Conservation (phyloP, 345 rosid species). For the Eucalyptus paniculata region DNA sequence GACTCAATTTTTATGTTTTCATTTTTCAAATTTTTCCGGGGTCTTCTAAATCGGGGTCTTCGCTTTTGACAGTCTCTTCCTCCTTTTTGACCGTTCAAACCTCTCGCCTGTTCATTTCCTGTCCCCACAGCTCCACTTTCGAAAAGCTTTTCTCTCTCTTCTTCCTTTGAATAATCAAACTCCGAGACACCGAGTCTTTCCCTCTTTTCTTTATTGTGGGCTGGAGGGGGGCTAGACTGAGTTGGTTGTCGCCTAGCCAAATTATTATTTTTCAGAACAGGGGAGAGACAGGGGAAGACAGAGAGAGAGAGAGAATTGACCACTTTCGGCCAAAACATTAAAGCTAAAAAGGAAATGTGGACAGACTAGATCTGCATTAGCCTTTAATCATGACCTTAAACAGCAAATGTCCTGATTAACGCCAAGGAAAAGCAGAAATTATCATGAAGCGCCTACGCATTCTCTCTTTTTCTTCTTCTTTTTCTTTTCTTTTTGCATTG, state of each 20-base stretch:
- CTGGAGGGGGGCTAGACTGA: background rate
- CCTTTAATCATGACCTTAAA: background rate
- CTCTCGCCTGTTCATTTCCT: background rate
- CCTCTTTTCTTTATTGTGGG: background rate
- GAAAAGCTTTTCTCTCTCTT: background rate
- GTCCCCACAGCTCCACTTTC: background rate
- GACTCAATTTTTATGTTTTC: background rate
- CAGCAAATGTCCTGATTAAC: background rate
- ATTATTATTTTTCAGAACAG: background rate
- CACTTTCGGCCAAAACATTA: background rate
- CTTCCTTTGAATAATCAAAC: background rate
- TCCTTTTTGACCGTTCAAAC: conserved; percentile 65
- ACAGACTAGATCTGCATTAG: background rate
- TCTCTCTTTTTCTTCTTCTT: background rate
- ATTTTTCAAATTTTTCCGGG: background rate
- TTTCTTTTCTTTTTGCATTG: background rate
- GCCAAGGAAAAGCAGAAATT: background rate
- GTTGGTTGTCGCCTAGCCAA: background rate
- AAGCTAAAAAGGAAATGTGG: background rate
- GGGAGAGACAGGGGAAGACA: background rate
- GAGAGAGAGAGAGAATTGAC: background rate
- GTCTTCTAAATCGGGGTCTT: background rate
- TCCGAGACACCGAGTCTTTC: background rate
- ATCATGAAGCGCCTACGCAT: background rate
- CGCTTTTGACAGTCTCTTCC: background rate